Evolutionary conservation across 179 eudicot species (phyloP), one percentile per base, ranked within the genome.

Genomic region (Beta macrorhiza): DNA sequence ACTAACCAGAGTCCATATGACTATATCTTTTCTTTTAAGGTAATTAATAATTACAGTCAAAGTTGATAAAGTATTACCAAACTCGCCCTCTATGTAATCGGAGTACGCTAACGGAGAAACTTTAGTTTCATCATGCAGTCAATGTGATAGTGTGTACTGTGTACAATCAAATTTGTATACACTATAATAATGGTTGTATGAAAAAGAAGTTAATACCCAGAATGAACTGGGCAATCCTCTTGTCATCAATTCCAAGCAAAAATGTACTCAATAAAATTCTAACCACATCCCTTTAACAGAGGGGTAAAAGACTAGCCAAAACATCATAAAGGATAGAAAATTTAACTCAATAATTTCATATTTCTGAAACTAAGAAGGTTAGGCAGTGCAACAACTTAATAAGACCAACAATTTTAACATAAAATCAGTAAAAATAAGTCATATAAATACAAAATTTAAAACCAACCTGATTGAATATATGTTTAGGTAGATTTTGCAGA

Each of bases 401-500:
- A 32, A 47, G 12, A 6, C 51, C 17, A 20, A 64, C 29, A 12
- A 7, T 25, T 13, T 4, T 37, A 37, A 37, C 42, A 37, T 37
- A 37, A 37, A 64, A 5, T 49, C 14, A 63, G 51, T 15, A 52
- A 22, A 56, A 19, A 15, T 5, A 5, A 57, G 5, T 22, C 58
- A 59, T 25, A 9, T 37, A 47, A 69, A 59, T 1, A 49, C 12
- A 37, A 85, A 53, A 19, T 2, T 13, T 72, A 5, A 19, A 37
- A 5, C 80, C 75, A 78, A 91, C 97, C 97, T 91, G 87, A 78
- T 63, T 78, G 47, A 68, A 82, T 51, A 85, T 88, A 55, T 65
- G 83, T 55, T 81, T 84, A 81, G 84, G 64, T 58, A 81, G 90
- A 74, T 49, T 42, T 29, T 80, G 90, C 58, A 91, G 86, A 90